Evolutionary conservation across 2,329 filamentous ascomycete species (phyloP), one percentile per base, ranked within the genome.

Genomic region (Diatrype stigma): DNA sequence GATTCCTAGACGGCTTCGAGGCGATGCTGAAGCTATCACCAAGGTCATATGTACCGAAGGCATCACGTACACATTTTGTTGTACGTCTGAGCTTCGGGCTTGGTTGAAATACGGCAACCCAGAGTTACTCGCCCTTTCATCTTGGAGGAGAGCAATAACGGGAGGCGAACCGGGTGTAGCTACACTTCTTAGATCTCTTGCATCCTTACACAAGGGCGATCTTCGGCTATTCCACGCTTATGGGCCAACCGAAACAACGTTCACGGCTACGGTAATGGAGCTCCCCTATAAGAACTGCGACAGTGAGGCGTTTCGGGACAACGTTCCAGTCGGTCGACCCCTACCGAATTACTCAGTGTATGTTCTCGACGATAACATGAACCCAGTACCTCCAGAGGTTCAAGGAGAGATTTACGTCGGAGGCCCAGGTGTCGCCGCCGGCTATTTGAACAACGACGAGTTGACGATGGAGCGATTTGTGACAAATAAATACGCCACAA

Each of bases 351-450:
- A 68, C 1, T 63, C 69, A 1, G 55, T 73, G 2, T 77, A 74
- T 51, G 67, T 80, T 11, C 60, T 78, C 2, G 69, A 76, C 48
- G 52, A 60, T 7, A 49, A 63, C 2, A 52, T 60, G 19, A 59
- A 57, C 6, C 60, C 66, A 3, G 51, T 67, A 0, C 70, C 72
- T 4, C 56, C 55, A 0, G 72, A 71, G 1, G 63, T 70, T 1
- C 60, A 70, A 23, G 74, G 74, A 3, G 69, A 77, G 55, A 63
- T 78, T 3, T 69, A 65, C 35, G 60, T 74, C 3, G 68, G 73
- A 2, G 75, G 75, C 4, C 62, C 70, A 1, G 72, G 76, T 6
- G 63, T 73, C 2, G 60, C 63, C 1, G 16, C 49, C 6, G 69
- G 70, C 2, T 75, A 75, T 49, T 42, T 70, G 0, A 60, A 65